Conservation (phyloP, 2,329 filamentous ascomycete species). For the Cryphonectria nitschkei region DNA sequence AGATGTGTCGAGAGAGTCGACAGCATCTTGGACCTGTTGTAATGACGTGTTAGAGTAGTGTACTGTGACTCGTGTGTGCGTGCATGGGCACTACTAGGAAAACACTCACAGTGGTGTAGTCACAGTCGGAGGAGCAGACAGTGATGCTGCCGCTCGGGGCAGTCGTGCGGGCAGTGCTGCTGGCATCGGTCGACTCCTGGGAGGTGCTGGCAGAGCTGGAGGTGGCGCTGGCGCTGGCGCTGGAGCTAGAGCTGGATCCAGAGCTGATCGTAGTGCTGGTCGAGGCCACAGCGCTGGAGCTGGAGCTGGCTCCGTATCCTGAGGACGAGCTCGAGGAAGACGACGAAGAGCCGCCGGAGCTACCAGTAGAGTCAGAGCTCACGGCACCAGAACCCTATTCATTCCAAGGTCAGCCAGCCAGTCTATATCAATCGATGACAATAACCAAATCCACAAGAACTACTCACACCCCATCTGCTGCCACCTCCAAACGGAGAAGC, state of each 20-base stretch:
- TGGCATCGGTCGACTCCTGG: not conserved
- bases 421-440: not conserved
- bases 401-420: not conserved
- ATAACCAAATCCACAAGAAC: not conserved
- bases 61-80: not conserved
- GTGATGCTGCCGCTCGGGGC: slow-evolving; percentile 27
- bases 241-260: not conserved
- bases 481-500: slow-evolving; percentile 5
- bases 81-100: no score
- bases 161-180: slow-evolving; percentile 24
- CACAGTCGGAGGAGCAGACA: slow-evolving; percentile 25
- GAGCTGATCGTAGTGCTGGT: not conserved
- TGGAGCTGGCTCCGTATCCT: not conserved
- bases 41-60: not conserved
- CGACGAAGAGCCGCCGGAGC: not conserved
- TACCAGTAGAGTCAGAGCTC: not conserved
- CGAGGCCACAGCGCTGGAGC: slow-evolving; percentile 2
- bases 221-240: not conserved
- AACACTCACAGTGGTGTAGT: slow-evolving; percentile 23
- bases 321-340: not conserved
- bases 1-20: slow-evolving; percentile 26
- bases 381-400: not conserved
- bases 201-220: not conserved
- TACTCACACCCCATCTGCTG: slow-evolving; percentile 14
- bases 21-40: slow-evolving; percentile 26